Conservation (phyloP, 2,329 filamentous ascomycete genomes). For the Verruconis gallopava region DNA sequence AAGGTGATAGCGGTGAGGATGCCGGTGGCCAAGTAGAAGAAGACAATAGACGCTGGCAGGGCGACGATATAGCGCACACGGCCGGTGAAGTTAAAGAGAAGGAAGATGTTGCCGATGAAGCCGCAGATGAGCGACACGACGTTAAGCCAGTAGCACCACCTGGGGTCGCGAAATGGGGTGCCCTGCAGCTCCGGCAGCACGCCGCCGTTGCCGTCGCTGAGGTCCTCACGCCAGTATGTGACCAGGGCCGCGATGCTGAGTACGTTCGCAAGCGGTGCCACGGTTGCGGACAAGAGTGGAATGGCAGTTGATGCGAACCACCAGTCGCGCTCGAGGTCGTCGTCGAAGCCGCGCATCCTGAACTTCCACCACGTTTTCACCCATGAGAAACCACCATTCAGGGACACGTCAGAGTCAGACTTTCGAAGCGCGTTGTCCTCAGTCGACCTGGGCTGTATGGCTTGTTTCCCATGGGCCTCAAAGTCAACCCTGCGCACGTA, state of each 20-base stretch:
- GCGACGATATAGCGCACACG: conserved; percentile 69
- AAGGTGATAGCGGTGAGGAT: conserved; percentile 54
- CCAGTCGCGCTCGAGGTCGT: conserved; percentile 24
- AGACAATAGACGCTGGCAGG: conserved; percentile 67
- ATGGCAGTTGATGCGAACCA: conserved; percentile 43
- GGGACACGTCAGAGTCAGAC: no score
- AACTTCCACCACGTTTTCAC: conserved; percentile 10
- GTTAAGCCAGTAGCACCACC: conserved; percentile 65
- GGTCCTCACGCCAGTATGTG: conserved; percentile 57
- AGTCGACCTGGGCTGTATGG: no score
- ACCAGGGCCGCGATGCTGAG: conserved; percentile 81
- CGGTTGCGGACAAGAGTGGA: conserved; percentile 68
- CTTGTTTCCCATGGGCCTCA: no score
- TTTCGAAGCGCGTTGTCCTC: no score
- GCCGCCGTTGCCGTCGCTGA: conserved; percentile 34
- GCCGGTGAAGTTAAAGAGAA: conserved; percentile 78
- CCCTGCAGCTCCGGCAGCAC: conserved; percentile 39
- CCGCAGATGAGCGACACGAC: conserved; percentile 64
- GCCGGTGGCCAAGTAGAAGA: conserved; percentile 56
- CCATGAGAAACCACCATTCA: no score
- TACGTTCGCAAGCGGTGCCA: conserved; percentile 76
- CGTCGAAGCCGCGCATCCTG: conserved; percentile 9
- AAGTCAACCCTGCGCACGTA: no score
- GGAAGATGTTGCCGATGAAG: conserved; percentile 63
- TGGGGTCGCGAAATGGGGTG: conserved; percentile 51